Evolutionary conservation across 129 eudicot genomes (phyloP), one percentile per base, ranked within the genome.

Genomic region (Apium graveolens): DNA sequence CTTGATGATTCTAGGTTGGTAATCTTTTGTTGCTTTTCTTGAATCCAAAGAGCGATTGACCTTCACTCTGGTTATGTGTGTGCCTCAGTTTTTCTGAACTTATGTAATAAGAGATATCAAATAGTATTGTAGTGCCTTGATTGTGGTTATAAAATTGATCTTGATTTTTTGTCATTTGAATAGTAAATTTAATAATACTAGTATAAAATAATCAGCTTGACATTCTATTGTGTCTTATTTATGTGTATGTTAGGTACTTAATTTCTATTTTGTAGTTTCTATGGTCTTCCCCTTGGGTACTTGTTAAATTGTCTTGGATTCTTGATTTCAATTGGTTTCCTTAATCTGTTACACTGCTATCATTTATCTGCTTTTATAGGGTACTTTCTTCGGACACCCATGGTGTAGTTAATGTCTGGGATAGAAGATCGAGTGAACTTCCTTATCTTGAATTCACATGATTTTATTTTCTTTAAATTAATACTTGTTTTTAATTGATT

Each of bases 381-480:
- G 85, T 96, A 79, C 84, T 92, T 66, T 97, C 97, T 49, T 92
- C 95, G 1, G 99, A 92, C 78, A 85, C 87, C 32, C 53, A 63
- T 81, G 99, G 99, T 46, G 80, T 80, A 14, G 79, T 96, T 77
- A 88, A 92, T 79, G 79, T 91, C 48, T 96, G 99, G 99, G 99
- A 96, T 80, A 89, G 97, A 85, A 89, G 99, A 86, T 83, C 31
- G 48, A 82, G 91, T 34, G 63, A 85, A 69, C 85, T 90, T 81
- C 99, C 99, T 72, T 86, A 87, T 80, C 83, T 88, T 70, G 92
- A 86, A 74, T 88, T 96, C 75, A 80, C 86, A n/a, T n/a, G n/a
- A n/a, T n/a, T n/a, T 44, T 43, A 7, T 14, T 7, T 16, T 27
- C 7, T 62, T n/a, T 10, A 21, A 48, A 34, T 14, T 20, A 71